Percentiles rank a stretch among this genome's conserved stretches.
phyloP scores from a whole-genome alignment of 257 asterid genomes.

The Solanum bukasovii region DNA sequence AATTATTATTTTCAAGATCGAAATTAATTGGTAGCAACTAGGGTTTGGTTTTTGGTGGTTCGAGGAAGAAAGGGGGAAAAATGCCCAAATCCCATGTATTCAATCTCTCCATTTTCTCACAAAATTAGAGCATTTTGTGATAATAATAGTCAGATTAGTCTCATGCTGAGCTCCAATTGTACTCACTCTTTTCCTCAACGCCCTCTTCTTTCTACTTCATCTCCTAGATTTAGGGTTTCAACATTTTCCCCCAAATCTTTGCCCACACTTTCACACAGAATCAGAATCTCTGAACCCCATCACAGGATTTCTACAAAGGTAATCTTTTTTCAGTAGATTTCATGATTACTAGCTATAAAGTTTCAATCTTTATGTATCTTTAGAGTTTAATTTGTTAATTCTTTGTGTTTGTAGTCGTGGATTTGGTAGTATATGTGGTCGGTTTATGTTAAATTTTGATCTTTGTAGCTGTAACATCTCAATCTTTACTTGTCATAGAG shows the following conservation, averaged over 20 bases:
- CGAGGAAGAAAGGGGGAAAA: not conserved
- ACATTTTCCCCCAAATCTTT: constrained; percentile 31
- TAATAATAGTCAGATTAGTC: constrained; percentile 10
- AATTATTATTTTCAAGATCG: not conserved
- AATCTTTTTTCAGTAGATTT: not conserved
- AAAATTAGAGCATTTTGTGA: constrained; percentile 25
- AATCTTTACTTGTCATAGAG: not conserved
- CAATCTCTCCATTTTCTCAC: constrained; percentile 19
- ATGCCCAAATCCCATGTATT: constrained; percentile 45
- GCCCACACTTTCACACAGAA: constrained; percentile 19
- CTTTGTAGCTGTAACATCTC: not conserved
- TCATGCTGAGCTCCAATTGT: constrained; percentile 66
- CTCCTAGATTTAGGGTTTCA: constrained; percentile 29
- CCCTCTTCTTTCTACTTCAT: constrained; percentile 28
- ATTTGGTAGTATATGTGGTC: not conserved
- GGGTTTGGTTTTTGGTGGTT: constrained; percentile 25
- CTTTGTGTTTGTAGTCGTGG: not conserved
- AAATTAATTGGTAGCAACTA: constrained; percentile 8
- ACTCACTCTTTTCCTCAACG: constrained; percentile 37
- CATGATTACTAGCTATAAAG: not conserved
- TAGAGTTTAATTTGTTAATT: not conserved
- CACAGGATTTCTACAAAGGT: constrained; percentile 49
- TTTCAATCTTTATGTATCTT: not conserved
- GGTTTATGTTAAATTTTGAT: not conserved
- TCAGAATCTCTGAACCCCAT: constrained; percentile 24